Evolutionary conservation across 371 early-diverging fungal genomes (phyloP), one percentile per base, ranked within the genome.

Genomic region (Batkoa obscura): DNA sequence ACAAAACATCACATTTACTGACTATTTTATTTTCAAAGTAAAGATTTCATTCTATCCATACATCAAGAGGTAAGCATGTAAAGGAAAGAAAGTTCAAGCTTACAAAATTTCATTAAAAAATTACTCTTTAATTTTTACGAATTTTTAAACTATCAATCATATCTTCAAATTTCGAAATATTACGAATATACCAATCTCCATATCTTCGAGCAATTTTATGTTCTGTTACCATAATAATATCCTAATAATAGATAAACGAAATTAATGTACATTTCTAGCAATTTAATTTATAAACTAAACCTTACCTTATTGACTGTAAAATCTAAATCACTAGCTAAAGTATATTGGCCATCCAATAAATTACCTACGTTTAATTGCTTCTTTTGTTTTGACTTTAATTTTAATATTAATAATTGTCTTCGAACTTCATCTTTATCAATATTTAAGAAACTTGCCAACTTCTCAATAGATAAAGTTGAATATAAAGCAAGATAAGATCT

Each of bases 141-240:
- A 5, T 6, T 5, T 30, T 53, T 13, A 58, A 36, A 23, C 50
- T 49, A 12, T 42, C 13, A 3, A 50, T n/a, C 15, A 58, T 37
- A 38, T 58, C 84, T 58, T 81, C 76, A 63, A 84, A 78, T 70
- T 90, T 88, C 73, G 80, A 83, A 59, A 87, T 83, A 67, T 91
- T 83, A 57, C 94, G 81, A 65, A 93, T 77, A 68, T 91, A 93
- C 89, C 90, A 94, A 64, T 94, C 95, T 38, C 83, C 93, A 64
- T 86, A 87, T 58, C 88, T 82, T 56, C 91, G 83, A 32, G 88
- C 91, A 13, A 86, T 81, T 68, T 92, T 90, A 70, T 79, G 81
- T 72, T 94, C 94, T 15, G 88, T 84, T 68, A 94, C 84, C 66
- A 88, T 85, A 64, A 94, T 83, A 73, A 91, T 83, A 59, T 93